A percentile compares a stretch with the other conserved stretches of the same genome.
Conservation (phyloP, 2,329 filamentous ascomycete species). For the Microascus cirrosus region DNA sequence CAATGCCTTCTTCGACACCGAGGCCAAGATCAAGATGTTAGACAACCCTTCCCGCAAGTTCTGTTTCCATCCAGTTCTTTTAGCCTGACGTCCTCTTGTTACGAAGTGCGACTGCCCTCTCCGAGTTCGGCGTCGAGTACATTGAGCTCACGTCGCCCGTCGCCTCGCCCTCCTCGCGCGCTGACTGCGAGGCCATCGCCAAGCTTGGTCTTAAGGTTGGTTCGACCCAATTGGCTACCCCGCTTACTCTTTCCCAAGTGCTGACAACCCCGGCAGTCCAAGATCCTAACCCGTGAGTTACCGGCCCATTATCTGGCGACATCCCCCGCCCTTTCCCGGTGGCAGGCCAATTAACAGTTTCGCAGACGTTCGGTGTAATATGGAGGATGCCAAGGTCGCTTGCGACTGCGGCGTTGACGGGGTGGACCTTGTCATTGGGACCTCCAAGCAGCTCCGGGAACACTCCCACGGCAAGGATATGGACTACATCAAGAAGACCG, state of each 20-base stretch:
- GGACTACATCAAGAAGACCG: slow-evolving; percentile 62
- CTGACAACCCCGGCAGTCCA: slow-evolving; percentile 16
- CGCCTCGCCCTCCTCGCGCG: slow-evolving; percentile 72
- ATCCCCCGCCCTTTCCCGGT: not conserved
- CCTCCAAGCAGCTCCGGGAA: slow-evolving; percentile 70
- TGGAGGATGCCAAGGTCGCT: slow-evolving; percentile 54
- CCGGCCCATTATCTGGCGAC: not conserved
- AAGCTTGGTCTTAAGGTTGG: slow-evolving; percentile 67
- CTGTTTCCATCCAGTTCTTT: not conserved
- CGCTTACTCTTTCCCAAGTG: slow-evolving; percentile 9
- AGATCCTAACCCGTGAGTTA: slow-evolving; percentile 55
- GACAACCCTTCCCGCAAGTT: not conserved
- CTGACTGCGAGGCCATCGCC: slow-evolving; percentile 82
- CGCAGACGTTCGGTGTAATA: slow-evolving; percentile 13
- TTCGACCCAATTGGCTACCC: slow-evolving; percentile 16
- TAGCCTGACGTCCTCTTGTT: not conserved
- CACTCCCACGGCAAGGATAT: slow-evolving; percentile 87
- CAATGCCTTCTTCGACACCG: slow-evolving; percentile 66
- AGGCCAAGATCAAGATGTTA: slow-evolving; percentile 11
- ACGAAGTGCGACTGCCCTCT: slow-evolving; percentile 31
- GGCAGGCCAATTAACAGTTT: not conserved
- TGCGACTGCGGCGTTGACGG: slow-evolving; percentile 75
- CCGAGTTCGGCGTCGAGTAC: slow-evolving; percentile 58
- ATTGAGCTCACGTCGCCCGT: slow-evolving; percentile 82
- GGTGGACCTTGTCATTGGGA: slow-evolving; percentile 75